Base-by-base conservation (phyloP, 495 filamentous ascomycete genomes). In the Glutinoglossum americanum region DNA sequence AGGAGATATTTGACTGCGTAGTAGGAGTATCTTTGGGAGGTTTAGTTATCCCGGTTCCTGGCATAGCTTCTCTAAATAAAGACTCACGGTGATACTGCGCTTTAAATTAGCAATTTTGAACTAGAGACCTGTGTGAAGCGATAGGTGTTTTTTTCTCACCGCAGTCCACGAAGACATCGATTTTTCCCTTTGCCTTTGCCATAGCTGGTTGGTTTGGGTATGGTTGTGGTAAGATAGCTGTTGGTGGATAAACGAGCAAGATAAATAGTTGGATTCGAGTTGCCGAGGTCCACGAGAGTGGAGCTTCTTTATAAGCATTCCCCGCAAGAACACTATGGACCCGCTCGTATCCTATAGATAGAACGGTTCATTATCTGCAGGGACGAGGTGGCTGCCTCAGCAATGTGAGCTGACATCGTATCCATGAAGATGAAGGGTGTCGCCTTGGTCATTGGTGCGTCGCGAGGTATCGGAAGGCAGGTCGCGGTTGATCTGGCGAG, bases 391-490 rank as follows among this genome's bases (percentile, higher is more conserved):
- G 19, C 10, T 45, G 9, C 21, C 3, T 45, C 41, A 45, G 3
- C 37, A 39, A 45, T 45, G 17, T 21, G n/a, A 45, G 41, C n/a
- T n/a, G 17, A 45, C n/a, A 1, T 45, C 3, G 19, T 21, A 45
- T 21, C n/a, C 37, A 17, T 41, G 37, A 41, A 13, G 19, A 19
- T 30, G 13, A 65, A 68, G 27, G 68, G 69, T 30, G 81, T 87
- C 1, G 84, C 84, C 8, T 70, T 89, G 3, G 72, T 89, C 19
- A 72, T 89, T 35, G 85, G 84, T 26, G 85, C 81, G 0, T 87
- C 84, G 0, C 70, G 85, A 33, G 86, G 85, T 17, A 90, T 92
- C 55, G 86, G 86, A 17, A 73, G 86, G 26, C 85, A 89, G 62
- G 71, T 92, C 33, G 84, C 85, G 54, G 77, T 92, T 63, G 80